Evolutionary conservation across 1,284 basidiomycete species (phyloP).

Genomic region (Papiliotrema flavescens): DNA sequence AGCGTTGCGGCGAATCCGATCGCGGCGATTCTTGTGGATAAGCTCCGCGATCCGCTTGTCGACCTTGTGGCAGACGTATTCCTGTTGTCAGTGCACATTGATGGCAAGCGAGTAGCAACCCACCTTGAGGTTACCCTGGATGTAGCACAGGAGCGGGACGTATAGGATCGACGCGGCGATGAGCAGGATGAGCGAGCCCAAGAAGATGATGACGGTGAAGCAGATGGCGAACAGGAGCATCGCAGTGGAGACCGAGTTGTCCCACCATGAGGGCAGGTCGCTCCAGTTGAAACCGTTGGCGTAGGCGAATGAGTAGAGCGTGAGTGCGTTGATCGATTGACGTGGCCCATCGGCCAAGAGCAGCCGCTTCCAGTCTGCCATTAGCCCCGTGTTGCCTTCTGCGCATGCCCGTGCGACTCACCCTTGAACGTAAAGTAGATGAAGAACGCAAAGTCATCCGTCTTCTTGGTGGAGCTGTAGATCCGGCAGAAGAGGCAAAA

Average conservation of each 20-base stretch:
- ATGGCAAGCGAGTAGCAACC: conserved; percentile 7
- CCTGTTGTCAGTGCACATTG: conserved; percentile 53
- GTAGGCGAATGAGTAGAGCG: conserved; percentile 85
- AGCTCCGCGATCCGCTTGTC: conserved; percentile 92
- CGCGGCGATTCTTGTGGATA: conserved; percentile 85
- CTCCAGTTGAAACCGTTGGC: conserved; percentile 63
- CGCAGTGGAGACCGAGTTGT: conserved; percentile 64
- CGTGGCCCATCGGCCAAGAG: conserved; percentile 94
- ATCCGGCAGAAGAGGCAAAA: conserved; percentile 99
- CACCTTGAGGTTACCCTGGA: conserved; percentile 91
- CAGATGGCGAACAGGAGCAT: conserved; percentile 81
- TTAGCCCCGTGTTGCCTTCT: not conserved
- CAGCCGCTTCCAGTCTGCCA: conserved; percentile 86
- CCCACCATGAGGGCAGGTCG: conserved; percentile 61
- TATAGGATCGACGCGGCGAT: conserved; percentile 83
- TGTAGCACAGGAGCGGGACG: conserved; percentile 87
- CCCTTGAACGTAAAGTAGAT: conserved; percentile 99
- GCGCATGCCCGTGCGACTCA: conserved; percentile 44
- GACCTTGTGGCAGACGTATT: conserved; percentile 98
- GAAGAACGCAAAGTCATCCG: conserved; percentile 97
- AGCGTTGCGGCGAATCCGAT: conserved; percentile 75
- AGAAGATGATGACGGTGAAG: conserved; percentile 85
- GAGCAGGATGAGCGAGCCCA: conserved; percentile 74
- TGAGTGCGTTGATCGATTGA: conserved; percentile 93
- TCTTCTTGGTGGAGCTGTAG: conserved; percentile 89